Evolutionary conservation across 2,329 filamentous ascomycete species (phyloP).

Genomic region (Colletotrichum navitas): DNA sequence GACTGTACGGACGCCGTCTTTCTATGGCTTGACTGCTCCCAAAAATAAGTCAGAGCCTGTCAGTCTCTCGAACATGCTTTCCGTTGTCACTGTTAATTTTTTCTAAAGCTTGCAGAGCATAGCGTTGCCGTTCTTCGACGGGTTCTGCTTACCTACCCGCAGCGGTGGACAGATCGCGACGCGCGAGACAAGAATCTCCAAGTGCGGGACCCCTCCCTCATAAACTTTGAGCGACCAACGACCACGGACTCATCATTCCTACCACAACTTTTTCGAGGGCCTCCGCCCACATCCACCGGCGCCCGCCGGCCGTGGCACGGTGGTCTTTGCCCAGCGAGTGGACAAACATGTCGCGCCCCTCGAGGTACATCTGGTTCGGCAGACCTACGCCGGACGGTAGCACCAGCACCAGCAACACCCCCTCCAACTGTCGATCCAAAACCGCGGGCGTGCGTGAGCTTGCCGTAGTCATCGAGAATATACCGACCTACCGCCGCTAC

Average conservation of each 20-base stretch:
- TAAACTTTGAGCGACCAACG: background rate
- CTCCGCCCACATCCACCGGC: background rate
- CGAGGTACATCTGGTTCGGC: constrained; percentile 28
- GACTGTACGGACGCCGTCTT: background rate
- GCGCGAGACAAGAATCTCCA: constrained; percentile 7
- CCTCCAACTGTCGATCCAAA: background rate
- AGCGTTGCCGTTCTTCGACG: background rate
- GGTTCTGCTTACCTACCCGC: background rate
- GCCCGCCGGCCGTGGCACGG: constrained; percentile 16
- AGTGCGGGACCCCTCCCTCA: background rate
- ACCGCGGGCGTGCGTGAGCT: constrained; percentile 6
- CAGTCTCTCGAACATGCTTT: too few relatives aligned
- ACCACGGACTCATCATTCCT: background rate
- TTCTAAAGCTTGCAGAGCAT: constrained; percentile 1
- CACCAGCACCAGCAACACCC: background rate
- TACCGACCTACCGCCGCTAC: constrained; percentile 46
- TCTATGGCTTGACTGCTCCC: too few relatives aligned
- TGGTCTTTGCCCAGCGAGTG: background rate
- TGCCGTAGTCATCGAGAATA: constrained; percentile 37
- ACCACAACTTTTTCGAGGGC: too few relatives aligned
- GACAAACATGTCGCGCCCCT: constrained; percentile 30
- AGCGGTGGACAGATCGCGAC: constrained; percentile 1
- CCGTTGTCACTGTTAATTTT: background rate
- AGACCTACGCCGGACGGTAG: background rate
- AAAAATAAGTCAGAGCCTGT: background rate